Evolutionary conservation across 306 rosid species (phyloP), one percentile per base, ranked within the genome.

Genomic region (Inga laurina): DNA sequence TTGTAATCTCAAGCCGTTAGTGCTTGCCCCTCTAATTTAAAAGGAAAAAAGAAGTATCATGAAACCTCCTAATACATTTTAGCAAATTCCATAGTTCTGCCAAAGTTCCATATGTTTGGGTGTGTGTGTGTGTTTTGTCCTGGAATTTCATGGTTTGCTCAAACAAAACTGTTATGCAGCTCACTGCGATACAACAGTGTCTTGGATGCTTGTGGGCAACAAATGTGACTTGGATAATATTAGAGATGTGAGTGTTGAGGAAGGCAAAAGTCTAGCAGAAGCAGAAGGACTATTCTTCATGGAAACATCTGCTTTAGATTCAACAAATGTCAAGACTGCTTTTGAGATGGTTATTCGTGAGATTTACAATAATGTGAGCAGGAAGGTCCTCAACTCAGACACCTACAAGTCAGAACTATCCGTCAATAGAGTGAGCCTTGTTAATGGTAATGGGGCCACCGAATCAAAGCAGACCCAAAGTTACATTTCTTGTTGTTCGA

Each of bases 251-350:
- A 91, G 92, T 64, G 74, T 95, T 3, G 98, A 95, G 68, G 98
- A 95, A 83, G 98, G 98, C 48, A 95, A 89, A 89, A 90, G 81
- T 78, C 91, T 95, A 52, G 97, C 98, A 2, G 98, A 95, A 89
- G 86, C 94, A 12, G 97, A 95, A 82, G 98, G 97, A 30, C 77
- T 95, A 84, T 95, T 92, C 86, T 95, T 93, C 95, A 92, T 95
- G 97, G 98, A 95, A 85, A 93, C 98, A 57, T 95, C 98, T 51
- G 98, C 98, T 34, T 79, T 95, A 35, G 97, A 95, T 57, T 88
- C 98, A 3, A 95, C 94, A 37, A 95, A 95, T 73, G 98, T 95
- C 4, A 92, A 83, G 77, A 91, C 87, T 59, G 97, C 98, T 18
- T 95, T 95, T 39, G 98, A 95, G 84, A 87, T 92, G 81, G 97